Conservation (phyloP, 441 rosid genomes). For the Eugenia klotzschiana region DNA sequence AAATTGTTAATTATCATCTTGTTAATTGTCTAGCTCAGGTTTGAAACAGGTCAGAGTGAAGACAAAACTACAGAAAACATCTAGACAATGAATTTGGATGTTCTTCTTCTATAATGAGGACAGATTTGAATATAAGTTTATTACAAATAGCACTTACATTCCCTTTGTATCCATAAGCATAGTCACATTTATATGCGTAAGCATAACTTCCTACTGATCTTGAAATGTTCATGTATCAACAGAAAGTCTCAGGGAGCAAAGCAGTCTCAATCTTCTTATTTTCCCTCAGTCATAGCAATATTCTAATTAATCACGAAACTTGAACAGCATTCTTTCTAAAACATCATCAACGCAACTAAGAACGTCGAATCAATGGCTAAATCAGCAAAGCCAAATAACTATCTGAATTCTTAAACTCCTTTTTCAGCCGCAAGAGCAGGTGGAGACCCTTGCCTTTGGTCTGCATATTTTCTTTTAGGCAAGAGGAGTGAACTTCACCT, state of each 20-base stretch:
- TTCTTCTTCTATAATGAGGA: not conserved
- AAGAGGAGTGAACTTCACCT: constrained; percentile 30
- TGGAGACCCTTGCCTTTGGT: not conserved
- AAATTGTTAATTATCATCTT: not conserved
- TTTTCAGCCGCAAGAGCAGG: not conserved
- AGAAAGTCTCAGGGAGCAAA: not conserved
- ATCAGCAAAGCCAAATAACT: not conserved
- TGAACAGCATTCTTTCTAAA: not conserved
- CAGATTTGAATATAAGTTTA: not conserved
- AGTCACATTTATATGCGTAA: not conserved
- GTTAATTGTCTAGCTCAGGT: not conserved
- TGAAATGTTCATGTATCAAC: not conserved
- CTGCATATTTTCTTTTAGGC: not conserved
- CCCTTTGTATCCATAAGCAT: not conserved
- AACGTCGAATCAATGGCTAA: not conserved
- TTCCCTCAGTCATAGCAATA: not conserved
- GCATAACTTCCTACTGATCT: not conserved
- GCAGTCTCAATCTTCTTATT: not conserved
- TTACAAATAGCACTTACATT: not conserved
- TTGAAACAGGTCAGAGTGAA: not conserved
- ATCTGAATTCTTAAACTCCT: not conserved
- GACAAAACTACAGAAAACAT: not conserved
- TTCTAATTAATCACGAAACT: not conserved
- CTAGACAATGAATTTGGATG: not conserved
- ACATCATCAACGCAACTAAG: not conserved